Base-by-base conservation (phyloP, 2,329 filamentous ascomycete genomes). In the Dothistroma pini region DNA sequence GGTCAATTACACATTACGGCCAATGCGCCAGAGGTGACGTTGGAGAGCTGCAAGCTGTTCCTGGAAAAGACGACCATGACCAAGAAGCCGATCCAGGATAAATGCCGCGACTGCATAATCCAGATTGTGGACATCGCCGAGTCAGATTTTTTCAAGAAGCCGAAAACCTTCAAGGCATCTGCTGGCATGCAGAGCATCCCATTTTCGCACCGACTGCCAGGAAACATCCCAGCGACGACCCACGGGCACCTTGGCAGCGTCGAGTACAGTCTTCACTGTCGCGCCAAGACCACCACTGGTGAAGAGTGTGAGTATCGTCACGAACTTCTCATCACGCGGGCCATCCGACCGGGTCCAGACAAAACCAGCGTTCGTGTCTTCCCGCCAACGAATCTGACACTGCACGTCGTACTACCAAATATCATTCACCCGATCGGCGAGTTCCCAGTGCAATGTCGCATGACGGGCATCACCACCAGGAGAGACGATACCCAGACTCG, bases 331-430 rank as follows among this genome's bases (percentile, higher is more conserved):
- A 84, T 97, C 68, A 88, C 88, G 78, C 90, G 93, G 63, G 89
- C 92, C 35, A 85, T 97, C 29, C 83, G 89, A 57, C 86, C 90
- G 2, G 89, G 91, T 54, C 82, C 84, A 57, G 91, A 96, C 63
- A 93, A 96, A 77, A 88, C 93, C 77, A 96, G 90, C 16, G 87
- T 96, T 64, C 91, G 93, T 71, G 90, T 97, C 72, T 99, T 99
- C 78, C 95, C 93, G 53, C 93, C 95, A 0, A 99, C 95, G 68
- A 95, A 96, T 77, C 88, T 99, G 71, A 93, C 91, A 67, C 90
- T 91, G 61, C 88, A 87, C 71, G 89, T 95, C 64, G 87, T 91
- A 70, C 88, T 96, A 65, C 89, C 89, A 52, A 86, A 90, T 41
- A 86, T 96, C 66, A 87, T 97, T 64, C 89, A 96, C 77, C 92